Conservation (phyloP, 345 rosid species). For the Camelina sativa region DNA sequence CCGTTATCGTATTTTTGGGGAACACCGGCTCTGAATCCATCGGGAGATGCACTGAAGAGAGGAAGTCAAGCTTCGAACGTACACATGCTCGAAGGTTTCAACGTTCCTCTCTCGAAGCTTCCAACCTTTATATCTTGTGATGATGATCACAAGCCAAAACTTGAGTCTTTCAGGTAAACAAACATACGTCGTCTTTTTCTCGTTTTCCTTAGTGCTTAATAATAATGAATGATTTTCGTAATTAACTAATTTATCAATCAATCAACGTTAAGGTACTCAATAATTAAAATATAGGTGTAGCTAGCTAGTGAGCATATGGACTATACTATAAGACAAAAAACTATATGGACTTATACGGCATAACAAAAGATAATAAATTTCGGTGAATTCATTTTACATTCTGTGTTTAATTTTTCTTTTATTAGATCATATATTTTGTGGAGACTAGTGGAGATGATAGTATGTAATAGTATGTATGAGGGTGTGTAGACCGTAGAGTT, state of each 20-base stretch:
- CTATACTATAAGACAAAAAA: not conserved
- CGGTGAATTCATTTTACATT: not conserved
- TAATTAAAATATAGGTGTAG: constrained; percentile 3
- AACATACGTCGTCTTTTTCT: constrained; percentile 28
- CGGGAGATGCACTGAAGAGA: constrained; percentile 57
- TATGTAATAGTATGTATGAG: not conserved
- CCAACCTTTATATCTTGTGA: constrained; percentile 16
- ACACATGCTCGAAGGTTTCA: constrained; percentile 71
- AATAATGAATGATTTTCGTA: not conserved
- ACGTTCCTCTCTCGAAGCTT: constrained; percentile 54
- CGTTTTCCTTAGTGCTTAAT: not conserved
- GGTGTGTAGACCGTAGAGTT: not conserved
- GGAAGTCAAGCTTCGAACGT: constrained; percentile 41
- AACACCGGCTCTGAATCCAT: constrained; percentile 63
- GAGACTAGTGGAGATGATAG: not conserved
- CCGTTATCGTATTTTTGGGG: constrained; percentile 82
- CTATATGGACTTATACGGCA: not conserved
- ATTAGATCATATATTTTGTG: constrained; percentile 1
- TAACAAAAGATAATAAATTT: not conserved
- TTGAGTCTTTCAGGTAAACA: constrained; percentile 76
- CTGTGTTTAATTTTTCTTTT: not conserved
- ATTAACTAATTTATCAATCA: not conserved
- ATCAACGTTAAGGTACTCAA: not conserved
- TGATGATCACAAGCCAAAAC: constrained; percentile 19
- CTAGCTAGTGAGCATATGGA: not conserved